Base-by-base conservation (phyloP, 108 stramenopile species). In the Stephanodiscus triporus region DNA sequence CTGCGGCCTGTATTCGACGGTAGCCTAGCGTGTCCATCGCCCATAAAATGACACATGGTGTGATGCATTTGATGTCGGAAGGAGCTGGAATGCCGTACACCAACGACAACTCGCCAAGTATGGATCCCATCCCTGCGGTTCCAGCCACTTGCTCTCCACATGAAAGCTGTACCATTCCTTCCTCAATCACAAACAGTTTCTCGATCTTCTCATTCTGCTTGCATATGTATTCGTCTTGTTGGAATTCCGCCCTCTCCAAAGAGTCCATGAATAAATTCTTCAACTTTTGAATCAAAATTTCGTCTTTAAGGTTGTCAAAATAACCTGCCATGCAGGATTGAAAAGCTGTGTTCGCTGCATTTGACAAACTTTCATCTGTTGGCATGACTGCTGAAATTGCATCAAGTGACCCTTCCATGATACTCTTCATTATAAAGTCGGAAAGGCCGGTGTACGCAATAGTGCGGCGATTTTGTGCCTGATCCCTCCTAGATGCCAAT, bases 31-130 rank as follows among this genome's bases (percentile, higher is more conserved):
- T 63, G 57, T 75, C 74, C 72, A 81, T 63, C 20, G 76, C 53
- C 70, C 78, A 81, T 24, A 74, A 55, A 47, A 81, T 77, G 9
- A 76, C 76, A 57, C 76, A 81, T 19, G 69, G 75, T 60, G 78
- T 76, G 14, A 66, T 51, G 55, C 61, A 75, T 45, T 64, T 67
- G 47, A 66, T 64, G 24, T 68, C 72, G 6, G 85, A 75, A 43
- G 77, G 72, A 43, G 75, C 72, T 65, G 70, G 60, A 37, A 77
- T 75, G 2, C 81, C 81, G 45, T 85, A 85, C 27, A 85, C 73
- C 42, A 85, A 78, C 34, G 81, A 82, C 40, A 85, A 70, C 53
- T 85, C 85, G 23, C 85, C 85, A 47, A 85, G 72, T 47, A 78
- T 67, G 32, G 68, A 53, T 24, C 83, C 83, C 55, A 32, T 61